These are phyloP conservation scores for Helicocarpus griseus DNA, from an alignment of 2,329 filamentous ascomycete species.

Conservation along the genomic window DNA sequence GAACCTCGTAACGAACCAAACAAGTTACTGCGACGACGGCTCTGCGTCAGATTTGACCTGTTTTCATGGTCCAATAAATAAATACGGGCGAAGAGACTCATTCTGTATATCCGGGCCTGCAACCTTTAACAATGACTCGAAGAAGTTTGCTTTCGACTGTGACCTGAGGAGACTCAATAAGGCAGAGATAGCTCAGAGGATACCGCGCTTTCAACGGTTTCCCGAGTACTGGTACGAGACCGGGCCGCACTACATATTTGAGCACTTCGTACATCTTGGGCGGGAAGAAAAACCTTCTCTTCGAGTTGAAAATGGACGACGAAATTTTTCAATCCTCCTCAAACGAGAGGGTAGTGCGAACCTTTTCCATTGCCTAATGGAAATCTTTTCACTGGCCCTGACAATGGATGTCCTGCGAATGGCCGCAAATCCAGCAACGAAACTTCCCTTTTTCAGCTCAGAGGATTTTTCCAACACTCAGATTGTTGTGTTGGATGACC, in stretches of 20 bases:
- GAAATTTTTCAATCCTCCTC: constrained; percentile 18
- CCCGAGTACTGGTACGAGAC: constrained; percentile 24
- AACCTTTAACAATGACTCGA: constrained; percentile 11
- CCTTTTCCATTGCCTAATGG: constrained; percentile 28
- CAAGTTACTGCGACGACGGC: neutral
- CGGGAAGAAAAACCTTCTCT: neutral
- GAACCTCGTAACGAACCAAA: neutral
- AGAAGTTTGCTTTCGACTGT: constrained; percentile 16
- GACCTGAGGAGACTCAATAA: constrained; percentile 5
- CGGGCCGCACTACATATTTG: constrained; percentile 18
- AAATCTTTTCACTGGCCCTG: constrained; percentile 26
- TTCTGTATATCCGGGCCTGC: constrained; percentile 17
- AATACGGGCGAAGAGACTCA: constrained; percentile 14
- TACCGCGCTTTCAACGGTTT: constrained; percentile 12
- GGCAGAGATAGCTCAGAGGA: neutral
- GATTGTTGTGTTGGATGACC: constrained; percentile 29
- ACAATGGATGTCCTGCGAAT: constrained; percentile 27
- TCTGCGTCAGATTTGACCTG: constrained; percentile 18
- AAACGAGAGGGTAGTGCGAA: constrained; percentile 28
- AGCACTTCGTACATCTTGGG: constrained; percentile 12
- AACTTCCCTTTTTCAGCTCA: constrained; percentile 13
- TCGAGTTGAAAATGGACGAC: constrained; percentile 6
- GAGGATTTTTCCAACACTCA: constrained; percentile 18
- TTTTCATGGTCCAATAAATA: constrained; percentile 17
- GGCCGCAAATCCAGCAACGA: constrained; percentile 2